phyloP scores from a whole-genome alignment of 148 eudicot genomes.

The Bassia scoparia region DNA sequence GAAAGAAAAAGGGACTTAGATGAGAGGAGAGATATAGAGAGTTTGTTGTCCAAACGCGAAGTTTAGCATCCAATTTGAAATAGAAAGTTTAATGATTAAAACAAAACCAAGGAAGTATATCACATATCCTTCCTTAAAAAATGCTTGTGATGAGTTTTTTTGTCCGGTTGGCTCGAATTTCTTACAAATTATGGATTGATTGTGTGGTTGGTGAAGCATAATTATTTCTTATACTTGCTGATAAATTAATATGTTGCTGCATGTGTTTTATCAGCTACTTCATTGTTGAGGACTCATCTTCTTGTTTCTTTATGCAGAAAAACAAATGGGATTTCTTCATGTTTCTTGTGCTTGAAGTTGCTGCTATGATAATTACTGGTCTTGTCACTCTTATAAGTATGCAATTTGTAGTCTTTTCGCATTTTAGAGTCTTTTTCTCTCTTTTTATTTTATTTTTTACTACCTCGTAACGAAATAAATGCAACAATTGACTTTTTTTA shows the following conservation, averaged over 20 bases:
- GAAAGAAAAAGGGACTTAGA: too few relatives aligned
- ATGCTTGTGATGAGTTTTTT: too few relatives aligned
- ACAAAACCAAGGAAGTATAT: too few relatives aligned
- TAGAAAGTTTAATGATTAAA: too few relatives aligned
- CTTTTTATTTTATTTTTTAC: too few relatives aligned
- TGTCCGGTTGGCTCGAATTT: neutral
- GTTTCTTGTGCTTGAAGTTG: conserved; percentile 79
- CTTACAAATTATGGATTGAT: neutral
- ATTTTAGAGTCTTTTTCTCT: neutral
- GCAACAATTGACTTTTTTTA: too few relatives aligned
- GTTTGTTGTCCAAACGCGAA: too few relatives aligned
- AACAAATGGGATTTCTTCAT: conserved; percentile 95
- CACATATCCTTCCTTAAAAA: too few relatives aligned
- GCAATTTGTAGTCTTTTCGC: conserved; percentile 21
- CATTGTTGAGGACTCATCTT: conserved; percentile 3
- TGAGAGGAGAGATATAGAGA: too few relatives aligned
- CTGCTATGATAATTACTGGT: conserved; percentile 90
- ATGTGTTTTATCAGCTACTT: neutral
- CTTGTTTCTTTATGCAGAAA: conserved; percentile 48
- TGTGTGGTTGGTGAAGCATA: neutral
- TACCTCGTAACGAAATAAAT: too few relatives aligned
- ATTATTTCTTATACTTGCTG: neutral
- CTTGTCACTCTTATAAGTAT: conserved; percentile 64
- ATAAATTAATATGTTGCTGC: neutral
- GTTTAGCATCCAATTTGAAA: too few relatives aligned